Evolutionary conservation across 2,329 filamentous ascomycete species (phyloP).

Genomic region (Ophiostoma fasciatum): DNA sequence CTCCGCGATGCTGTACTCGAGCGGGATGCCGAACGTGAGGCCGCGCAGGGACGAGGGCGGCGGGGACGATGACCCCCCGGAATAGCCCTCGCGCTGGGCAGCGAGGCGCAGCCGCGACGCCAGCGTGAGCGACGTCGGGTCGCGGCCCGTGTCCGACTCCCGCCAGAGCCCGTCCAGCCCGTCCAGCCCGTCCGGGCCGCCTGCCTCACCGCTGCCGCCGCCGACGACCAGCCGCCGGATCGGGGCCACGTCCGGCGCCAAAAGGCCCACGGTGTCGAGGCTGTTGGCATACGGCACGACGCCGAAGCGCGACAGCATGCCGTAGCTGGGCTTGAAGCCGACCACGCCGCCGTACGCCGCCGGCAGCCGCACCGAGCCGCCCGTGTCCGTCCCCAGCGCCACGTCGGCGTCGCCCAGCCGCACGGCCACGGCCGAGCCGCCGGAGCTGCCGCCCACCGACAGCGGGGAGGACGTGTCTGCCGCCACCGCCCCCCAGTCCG

Average conservation of each 20-base stretch:
- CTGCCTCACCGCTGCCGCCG: too few species aligned
- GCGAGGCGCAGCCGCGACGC: conserved; percentile 35
- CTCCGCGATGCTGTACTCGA: conserved; percentile 81
- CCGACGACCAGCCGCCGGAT: conserved; percentile 40
- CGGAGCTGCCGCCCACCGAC: conserved; percentile 80
- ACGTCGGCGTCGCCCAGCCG: conserved; percentile 39
- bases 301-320: conserved; percentile 69
- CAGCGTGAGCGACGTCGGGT: conserved; percentile 57
- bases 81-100: conserved; percentile 6
- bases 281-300: conserved; percentile 89
- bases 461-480: conserved; percentile 15
- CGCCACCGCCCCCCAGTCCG: conserved; percentile 15
- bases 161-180: conserved; percentile 22
- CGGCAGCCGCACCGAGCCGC: conserved; percentile 74
- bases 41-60: conserved; percentile 10
- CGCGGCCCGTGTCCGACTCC: conserved; percentile 46
- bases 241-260: conserved; percentile 39
- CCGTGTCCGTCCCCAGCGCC: conserved; percentile 85
- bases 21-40: conserved; percentile 40
- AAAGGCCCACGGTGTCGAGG: conserved; percentile 73
- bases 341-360: conserved; percentile 73
- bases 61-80: not conserved
- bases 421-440: conserved; percentile 81
- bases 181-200: not conserved
- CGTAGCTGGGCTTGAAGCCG: conserved; percentile 87